These are phyloP conservation scores for Chaetoscypha palmicola DNA, from an alignment of 2,329 filamentous ascomycete genomes.

Conservation along the genomic window DNA sequence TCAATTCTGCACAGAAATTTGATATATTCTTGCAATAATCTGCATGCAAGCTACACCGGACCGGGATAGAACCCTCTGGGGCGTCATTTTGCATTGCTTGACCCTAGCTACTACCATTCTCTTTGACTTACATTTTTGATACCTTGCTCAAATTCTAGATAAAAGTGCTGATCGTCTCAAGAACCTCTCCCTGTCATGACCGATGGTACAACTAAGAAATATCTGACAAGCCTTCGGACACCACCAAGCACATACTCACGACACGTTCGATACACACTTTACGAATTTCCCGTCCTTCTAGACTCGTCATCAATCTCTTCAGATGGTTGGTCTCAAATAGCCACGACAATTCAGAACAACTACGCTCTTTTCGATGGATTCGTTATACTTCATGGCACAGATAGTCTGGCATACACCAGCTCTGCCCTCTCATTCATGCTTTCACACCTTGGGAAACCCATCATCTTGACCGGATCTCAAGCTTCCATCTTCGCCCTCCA, in stretches of 20 bases:
- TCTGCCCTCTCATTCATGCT: constrained; percentile 70
- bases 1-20: too few species aligned
- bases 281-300: constrained; percentile 61
- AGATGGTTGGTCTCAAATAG: constrained; percentile 64
- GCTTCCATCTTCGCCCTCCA: constrained; percentile 65
- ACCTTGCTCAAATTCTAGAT: too few species aligned
- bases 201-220: constrained; percentile 19
- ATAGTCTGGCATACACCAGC: constrained; percentile 62
- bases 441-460: constrained; percentile 62
- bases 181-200: constrained; percentile 30
- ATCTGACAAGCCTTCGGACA: constrained; percentile 41
- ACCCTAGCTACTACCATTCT: too few species aligned
- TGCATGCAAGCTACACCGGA: too few species aligned
- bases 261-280: constrained; percentile 58
- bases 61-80: too few species aligned
- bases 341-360: constrained; percentile 50
- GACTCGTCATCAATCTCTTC: constrained; percentile 68
- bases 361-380: constrained; percentile 66
- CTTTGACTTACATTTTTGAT: too few species aligned
- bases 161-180: constrained; percentile 12
- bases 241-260: constrained; percentile 57
- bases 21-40: too few species aligned
- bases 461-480: constrained; percentile 58
- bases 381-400: constrained; percentile 65
- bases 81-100: too few species aligned